A percentile compares a stretch with the other conserved stretches of the same genome.
These are phyloP conservation scores for Penicillium pulvis DNA, from an alignment of 495 filamentous ascomycete genomes.

Conservation along the genomic window DNA sequence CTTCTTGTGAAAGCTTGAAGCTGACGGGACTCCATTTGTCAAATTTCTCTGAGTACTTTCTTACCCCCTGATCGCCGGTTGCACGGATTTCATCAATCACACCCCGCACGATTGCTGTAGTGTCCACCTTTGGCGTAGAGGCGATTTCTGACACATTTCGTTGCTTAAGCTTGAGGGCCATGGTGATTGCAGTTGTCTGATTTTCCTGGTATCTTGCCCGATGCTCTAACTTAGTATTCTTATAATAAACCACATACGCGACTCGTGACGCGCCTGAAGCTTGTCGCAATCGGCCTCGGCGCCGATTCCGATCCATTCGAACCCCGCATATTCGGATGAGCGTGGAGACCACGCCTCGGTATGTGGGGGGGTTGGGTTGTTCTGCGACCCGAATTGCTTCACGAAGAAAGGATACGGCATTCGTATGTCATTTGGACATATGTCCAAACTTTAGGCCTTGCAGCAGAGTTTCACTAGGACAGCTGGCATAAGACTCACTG, in stretches of 20 bases:
- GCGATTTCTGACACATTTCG: slow-evolving; percentile 8
- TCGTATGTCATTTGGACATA: background rate
- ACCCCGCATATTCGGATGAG: slow-evolving; percentile 17
- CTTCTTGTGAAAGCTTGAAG: slow-evolving; percentile 40
- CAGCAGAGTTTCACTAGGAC: no score
- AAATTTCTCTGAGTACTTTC: slow-evolving; percentile 54
- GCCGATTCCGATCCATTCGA: slow-evolving; percentile 18
- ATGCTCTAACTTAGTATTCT: background rate
- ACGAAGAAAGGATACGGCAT: background rate
- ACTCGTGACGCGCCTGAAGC: background rate
- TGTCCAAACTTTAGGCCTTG: background rate
- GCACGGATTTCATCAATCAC: slow-evolving; percentile 52
- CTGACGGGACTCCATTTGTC: slow-evolving; percentile 54
- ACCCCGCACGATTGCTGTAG: slow-evolving; percentile 40
- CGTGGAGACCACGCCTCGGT: slow-evolving; percentile 16
- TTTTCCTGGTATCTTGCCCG: background rate
- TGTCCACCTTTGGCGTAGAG: slow-evolving; percentile 13
- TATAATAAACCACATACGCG: slow-evolving; percentile 4
- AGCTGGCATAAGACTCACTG: no score
- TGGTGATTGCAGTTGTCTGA: slow-evolving; percentile 1
- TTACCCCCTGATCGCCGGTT: slow-evolving; percentile 50
- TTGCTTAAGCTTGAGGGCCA: slow-evolving; percentile 23
- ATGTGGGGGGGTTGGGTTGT: slow-evolving; percentile 16
- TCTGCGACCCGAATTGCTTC: slow-evolving; percentile 4
- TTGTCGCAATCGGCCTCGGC: slow-evolving; percentile 20